A percentile compares a stretch with the other conserved stretches of the same genome.
Conservation (phyloP, 2,329 filamentous ascomycete genomes). For the Cryphonectria nitschkei region DNA sequence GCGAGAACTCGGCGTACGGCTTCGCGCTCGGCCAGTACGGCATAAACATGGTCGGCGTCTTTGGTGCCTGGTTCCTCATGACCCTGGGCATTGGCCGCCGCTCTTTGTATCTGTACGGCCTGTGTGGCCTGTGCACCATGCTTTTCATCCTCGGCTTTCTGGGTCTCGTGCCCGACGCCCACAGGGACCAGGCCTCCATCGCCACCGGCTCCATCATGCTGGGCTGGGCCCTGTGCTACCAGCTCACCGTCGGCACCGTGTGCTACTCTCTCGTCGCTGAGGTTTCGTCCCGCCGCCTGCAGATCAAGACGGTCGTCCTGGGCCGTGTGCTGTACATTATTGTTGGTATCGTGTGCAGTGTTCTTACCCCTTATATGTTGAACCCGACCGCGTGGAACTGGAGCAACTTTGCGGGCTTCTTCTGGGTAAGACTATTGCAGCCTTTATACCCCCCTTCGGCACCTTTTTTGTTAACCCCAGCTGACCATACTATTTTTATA, state of each 20-base stretch:
- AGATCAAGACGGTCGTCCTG: constrained; percentile 90
- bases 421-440: constrained; percentile 61
- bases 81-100: constrained; percentile 74
- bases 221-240: constrained; percentile 80
- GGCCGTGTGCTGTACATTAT: constrained; percentile 82
- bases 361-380: constrained; percentile 90
- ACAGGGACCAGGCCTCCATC: constrained; percentile 65
- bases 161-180: constrained; percentile 67
- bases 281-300: constrained; percentile 77
- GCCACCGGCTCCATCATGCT: constrained; percentile 88
- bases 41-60: constrained; percentile 79
- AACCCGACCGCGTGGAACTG: constrained; percentile 88
- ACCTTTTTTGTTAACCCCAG: too few species aligned
- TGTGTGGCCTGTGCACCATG: constrained; percentile 74
- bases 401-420: constrained; percentile 86
- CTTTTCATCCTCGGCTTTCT: constrained; percentile 84
- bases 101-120: constrained; percentile 74
- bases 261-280: constrained; percentile 89
- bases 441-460: too few species aligned
- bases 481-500: constrained; percentile 33
- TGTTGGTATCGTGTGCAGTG: constrained; percentile 78
- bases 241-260: constrained; percentile 85
- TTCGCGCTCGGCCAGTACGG: constrained; percentile 68
- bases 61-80: constrained; percentile 83
- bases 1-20: constrained; percentile 55